phyloP scores from a whole-genome alignment of 352 stramenopile species.

The Pythium phragmiticola region DNA sequence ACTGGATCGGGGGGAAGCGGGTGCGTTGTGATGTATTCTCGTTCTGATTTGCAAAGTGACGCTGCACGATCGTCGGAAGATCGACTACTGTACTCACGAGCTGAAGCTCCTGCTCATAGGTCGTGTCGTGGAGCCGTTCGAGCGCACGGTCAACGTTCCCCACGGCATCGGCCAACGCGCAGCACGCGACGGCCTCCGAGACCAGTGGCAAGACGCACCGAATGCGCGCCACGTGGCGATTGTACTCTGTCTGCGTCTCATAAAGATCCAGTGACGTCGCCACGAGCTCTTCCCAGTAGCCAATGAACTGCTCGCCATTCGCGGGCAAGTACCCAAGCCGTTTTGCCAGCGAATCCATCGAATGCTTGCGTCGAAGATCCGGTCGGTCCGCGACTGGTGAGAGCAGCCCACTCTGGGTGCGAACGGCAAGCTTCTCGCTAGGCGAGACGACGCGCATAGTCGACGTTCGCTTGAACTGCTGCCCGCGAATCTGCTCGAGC shows the following conservation, averaged over 20 bases:
- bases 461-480: conserved; percentile 2
- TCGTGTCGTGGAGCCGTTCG: conserved; percentile 51
- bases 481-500: conserved; percentile 12
- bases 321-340: conserved; percentile 58
- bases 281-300: conserved; percentile 62
- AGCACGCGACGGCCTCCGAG: conserved; percentile 53
- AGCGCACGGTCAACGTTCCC: conserved; percentile 46
- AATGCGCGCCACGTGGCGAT: conserved; percentile 44
- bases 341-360: conserved; percentile 57
- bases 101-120: conserved; percentile 57
- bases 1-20: conserved; percentile 25
- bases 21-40: background rate
- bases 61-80: conserved; percentile 32
- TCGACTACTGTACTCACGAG: conserved; percentile 57
- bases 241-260: conserved; percentile 39
- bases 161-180: conserved; percentile 52
- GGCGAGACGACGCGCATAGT: background rate
- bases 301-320: conserved; percentile 40
- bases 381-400: conserved; percentile 44
- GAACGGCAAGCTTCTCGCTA: background rate
- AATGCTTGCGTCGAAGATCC: conserved; percentile 55
- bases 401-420: conserved; percentile 47
- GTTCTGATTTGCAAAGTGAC: conserved; percentile 16
- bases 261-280: conserved; percentile 45
- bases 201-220: conserved; percentile 40